These are phyloP conservation scores for Mycena galericulata DNA, from an alignment of 768 basidiomycete genomes.

Conservation along the genomic window DNA sequence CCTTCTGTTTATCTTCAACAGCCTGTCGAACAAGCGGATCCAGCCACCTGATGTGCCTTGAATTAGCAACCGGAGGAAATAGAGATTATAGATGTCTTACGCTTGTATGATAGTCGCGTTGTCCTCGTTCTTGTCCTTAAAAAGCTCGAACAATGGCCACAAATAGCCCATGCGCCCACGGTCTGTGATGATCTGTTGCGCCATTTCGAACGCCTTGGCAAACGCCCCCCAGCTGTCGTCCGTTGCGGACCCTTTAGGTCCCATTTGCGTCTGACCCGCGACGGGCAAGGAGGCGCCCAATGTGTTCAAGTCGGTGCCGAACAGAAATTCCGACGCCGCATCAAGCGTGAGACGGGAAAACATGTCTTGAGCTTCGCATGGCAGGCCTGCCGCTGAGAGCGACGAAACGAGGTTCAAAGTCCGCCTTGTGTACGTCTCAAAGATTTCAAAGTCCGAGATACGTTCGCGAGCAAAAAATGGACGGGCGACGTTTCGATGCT, in stretches of 20 bases:
- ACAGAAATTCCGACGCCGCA: slow-evolving; percentile 79
- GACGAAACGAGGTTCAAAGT: slow-evolving; percentile 63
- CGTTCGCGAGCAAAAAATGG: slow-evolving; percentile 84
- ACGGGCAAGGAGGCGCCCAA: slow-evolving; percentile 65
- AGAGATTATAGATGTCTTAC: slow-evolving; percentile 34
- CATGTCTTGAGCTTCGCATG: slow-evolving; percentile 77
- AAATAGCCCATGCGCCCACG: slow-evolving; percentile 65
- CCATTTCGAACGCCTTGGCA: slow-evolving; percentile 67
- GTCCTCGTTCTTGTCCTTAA: slow-evolving; percentile 62
- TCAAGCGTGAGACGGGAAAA: slow-evolving; percentile 78
- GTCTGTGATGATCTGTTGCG: slow-evolving; percentile 63
- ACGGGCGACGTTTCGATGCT: slow-evolving; percentile 76
- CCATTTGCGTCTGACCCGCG: slow-evolving; percentile 57
- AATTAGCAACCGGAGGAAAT: slow-evolving; percentile 36
- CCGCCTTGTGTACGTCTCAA: slow-evolving; percentile 65
- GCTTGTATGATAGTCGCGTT: slow-evolving; percentile 64
- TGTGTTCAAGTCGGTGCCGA: slow-evolving; percentile 74
- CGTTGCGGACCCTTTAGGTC: slow-evolving; percentile 71
- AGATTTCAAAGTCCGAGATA: slow-evolving; percentile 75
- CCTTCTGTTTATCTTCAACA: slow-evolving; percentile 56
- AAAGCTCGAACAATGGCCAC: slow-evolving; percentile 74
- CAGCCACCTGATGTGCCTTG: slow-evolving; percentile 51
- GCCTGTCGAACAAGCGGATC: slow-evolving; percentile 73
- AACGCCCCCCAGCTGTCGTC: slow-evolving; percentile 73
- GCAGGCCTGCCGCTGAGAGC: slow-evolving; percentile 49